Evolutionary conservation across 2,329 filamentous ascomycete species (phyloP), one percentile per base, ranked within the genome.

Genomic region (Colletotrichum horii): DNA sequence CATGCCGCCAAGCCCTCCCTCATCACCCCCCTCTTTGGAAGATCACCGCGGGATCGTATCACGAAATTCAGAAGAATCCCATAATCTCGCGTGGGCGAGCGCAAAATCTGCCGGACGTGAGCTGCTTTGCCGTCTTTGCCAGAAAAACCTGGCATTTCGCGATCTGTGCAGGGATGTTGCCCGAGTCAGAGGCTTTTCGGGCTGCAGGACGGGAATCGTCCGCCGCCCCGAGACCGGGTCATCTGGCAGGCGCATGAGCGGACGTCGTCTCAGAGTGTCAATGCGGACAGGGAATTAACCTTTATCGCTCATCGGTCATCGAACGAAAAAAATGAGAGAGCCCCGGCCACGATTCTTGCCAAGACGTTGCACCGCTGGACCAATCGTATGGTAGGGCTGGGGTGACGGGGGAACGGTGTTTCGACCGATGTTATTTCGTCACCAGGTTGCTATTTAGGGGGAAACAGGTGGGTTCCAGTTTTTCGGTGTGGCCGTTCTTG

Each of bases 171-270:
- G 28, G 72, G 72, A 71, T 74, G 22, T 38, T 38, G 43, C 52
- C 55, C 71, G 67, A 74, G 67, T 74, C 67, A 71, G 67, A 36
- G 14, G 15, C 28, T 32, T 32, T 61, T 16, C n/a, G 67, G 66
- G 66, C 66, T 70, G 55, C 66, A 66, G 67, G 34, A 36, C 58
- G 71, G 58, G 24, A 70, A 74, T 70, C 48, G 34, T 61, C 56
- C 62, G 22, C 62, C 22, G 34, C 52, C 48, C 43, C 52, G 60
- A 48, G 14, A 24, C 62, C 55, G 30, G 55, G 69, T 38, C 69
- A 72, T 55, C 62, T 73, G 73, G 56, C 38, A 67, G 62, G 30
- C 55, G 62, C 73, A 73, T 62, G 28, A 48, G 73, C 43, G 43
- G 38, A 68, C 24, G 62, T 73, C 32, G 56, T 75, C 69, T 68